Evolutionary conservation across 2,329 filamentous ascomycete species (phyloP).

Genomic region (Fusarium albidum): DNA sequence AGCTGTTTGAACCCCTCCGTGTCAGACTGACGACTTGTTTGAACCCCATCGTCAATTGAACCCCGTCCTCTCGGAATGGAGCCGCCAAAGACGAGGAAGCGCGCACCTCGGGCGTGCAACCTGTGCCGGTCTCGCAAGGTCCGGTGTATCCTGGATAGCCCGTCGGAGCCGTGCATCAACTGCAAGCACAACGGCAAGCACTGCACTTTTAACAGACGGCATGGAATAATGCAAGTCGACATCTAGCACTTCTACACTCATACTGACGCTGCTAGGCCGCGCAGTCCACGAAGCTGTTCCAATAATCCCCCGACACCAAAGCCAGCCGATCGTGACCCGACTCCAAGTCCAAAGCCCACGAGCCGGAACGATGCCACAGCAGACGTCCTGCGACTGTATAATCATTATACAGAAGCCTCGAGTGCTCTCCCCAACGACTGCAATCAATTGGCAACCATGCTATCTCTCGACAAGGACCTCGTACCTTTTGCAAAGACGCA

Average conservation of each 20-base stretch:
- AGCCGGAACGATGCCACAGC: too few species aligned
- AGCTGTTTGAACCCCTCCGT: neutral
- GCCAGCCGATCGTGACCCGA: neutral
- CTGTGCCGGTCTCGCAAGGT: constrained; percentile 36
- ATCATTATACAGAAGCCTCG: too few species aligned
- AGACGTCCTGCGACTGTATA: too few species aligned
- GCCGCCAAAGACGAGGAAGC: constrained; percentile 24
- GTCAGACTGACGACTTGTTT: neutral
- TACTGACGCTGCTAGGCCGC: constrained; percentile 2
- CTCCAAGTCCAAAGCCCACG: neutral
- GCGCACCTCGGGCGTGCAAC: constrained; percentile 34
- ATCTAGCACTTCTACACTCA: constrained; percentile 5
- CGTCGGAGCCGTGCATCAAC: constrained; percentile 36
- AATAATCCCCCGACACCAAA: constrained; percentile 11
- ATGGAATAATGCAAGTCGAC: constrained; percentile 24
- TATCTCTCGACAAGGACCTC: neutral
- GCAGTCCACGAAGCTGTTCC: constrained; percentile 1
- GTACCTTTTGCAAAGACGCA: too few species aligned
- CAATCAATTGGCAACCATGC: neutral
- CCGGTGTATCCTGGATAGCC: constrained; percentile 36
- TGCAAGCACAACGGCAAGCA: constrained; percentile 38
- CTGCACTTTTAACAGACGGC: constrained; percentile 32
- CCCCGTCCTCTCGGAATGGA: constrained; percentile 18
- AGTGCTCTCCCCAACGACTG: too few species aligned
- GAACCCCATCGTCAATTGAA: neutral